Evolutionary conservation across 306 rosid genomes (phyloP), one percentile per base, ranked within the genome.

Genomic region (Ormosia emarginata): DNA sequence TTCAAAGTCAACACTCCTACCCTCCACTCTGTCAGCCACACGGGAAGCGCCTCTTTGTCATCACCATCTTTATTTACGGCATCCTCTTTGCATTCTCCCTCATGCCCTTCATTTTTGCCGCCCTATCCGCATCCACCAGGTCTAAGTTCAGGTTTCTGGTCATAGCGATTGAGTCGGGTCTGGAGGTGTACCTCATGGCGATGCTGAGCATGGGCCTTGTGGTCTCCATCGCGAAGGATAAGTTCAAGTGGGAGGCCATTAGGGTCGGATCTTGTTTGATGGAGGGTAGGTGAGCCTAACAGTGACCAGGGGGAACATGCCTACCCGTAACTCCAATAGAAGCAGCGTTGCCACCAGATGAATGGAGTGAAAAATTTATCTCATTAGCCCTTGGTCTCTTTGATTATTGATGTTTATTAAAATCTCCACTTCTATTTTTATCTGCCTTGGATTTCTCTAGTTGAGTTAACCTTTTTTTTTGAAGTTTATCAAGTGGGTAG

Each of bases 141-240:
- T 12, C 78, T 1, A 24, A 1, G 24, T 24, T 24, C 7, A 67
- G 84, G 3, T 39, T 86, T 1, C 0, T 77, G 11, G 63, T 87
- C 4, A 52, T 83, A 17, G 4, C 52, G 0, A 0, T 84, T 57
- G 88, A 80, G 14, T 84, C 86, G 34, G 77, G 36, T 7, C 3
- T 91, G 2, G 96, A 94, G 79, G 29, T 92, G 0, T 92, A 92
- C 75, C 63, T 94, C 14, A 90, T 92, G 88, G 87, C 94, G 71
- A 80, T 90, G 52, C 32, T 81, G 80, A 89, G 94, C 58, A 61
- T 92, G 0, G 88, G 81, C 0, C 33, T 94, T 4, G 96, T 94
- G 14, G 90, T 90, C 0, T 92, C 98, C 52, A 83, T 92, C 46
- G 86, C 83, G 0, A 97, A 94, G 69, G 98, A 94, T 43, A 86